Evolutionary conservation across 148 eudicot genomes (phyloP).

Genomic region (Rhododendron kiyosumense): DNA sequence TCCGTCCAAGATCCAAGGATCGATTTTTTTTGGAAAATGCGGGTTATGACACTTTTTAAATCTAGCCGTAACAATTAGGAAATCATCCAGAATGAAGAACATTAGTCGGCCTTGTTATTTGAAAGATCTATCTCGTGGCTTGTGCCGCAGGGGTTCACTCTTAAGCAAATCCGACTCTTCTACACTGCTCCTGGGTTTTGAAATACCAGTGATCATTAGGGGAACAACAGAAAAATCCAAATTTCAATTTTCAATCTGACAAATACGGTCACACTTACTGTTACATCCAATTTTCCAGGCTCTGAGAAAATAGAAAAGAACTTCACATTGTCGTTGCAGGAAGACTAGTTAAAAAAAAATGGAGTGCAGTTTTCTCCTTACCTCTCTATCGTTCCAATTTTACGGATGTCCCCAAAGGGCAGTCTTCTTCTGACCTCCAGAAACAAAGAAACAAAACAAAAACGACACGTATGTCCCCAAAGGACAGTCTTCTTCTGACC

Average conservation of each 20-base stretch:
- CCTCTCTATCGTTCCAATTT: not conserved
- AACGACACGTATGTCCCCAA: too few species aligned
- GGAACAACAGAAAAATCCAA: not conserved
- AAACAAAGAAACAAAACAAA: not conserved
- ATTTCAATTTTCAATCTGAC: not conserved
- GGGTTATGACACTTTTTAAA: too few species aligned
- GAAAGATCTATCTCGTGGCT: not conserved
- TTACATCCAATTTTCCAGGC: not conserved
- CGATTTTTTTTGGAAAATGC: too few species aligned
- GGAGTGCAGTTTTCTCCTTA: not conserved
- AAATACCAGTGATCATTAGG: not conserved
- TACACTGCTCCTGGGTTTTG: not conserved
- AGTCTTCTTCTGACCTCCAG: not conserved
- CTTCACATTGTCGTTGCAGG: not conserved
- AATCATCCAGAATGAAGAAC: too few species aligned
- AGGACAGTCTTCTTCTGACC: not conserved
- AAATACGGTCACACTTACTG: not conserved
- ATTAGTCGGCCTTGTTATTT: too few species aligned
- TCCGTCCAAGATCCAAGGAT: too few species aligned
- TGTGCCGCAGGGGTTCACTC: not conserved
- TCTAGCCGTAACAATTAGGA: too few species aligned
- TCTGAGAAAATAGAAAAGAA: not conserved
- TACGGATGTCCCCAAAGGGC: not conserved
- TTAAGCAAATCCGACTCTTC: not conserved
- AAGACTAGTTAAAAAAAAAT: not conserved